phyloP scores from a whole-genome alignment of 176 grass and related monocot genomes.

The Panicum miliaceum region DNA sequence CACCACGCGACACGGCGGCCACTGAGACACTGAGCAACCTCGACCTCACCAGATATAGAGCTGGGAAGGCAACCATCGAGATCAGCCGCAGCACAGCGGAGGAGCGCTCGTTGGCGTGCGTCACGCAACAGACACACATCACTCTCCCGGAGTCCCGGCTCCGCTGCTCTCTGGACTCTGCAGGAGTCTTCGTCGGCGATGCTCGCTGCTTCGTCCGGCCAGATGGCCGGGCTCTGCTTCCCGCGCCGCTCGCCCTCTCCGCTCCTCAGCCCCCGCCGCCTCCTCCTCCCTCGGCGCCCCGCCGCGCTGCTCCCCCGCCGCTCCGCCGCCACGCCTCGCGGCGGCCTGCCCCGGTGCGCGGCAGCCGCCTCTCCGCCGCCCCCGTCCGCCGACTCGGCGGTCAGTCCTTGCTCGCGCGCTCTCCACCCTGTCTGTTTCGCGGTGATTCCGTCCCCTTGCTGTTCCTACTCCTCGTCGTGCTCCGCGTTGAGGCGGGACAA shows the following conservation, averaged over 20 bases:
- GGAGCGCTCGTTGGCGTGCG: too few relatives aligned
- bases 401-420: neutral
- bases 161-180: neutral
- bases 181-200: constrained; percentile 32
- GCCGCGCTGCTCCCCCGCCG: neutral
- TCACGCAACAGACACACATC: too few relatives aligned
- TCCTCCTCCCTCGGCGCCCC: constrained; percentile 5
- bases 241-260: constrained; percentile 22
- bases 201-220: constrained; percentile 15
- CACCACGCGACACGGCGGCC: neutral
- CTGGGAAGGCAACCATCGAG: neutral
- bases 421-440: neutral
- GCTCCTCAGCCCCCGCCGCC: neutral
- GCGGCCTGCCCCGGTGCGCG: neutral
- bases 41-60: neutral
- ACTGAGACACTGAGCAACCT: neutral
- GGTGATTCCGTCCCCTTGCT: neutral
- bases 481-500: neutral
- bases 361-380: neutral
- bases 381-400: constrained; percentile 23
- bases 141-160: neutral
- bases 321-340: neutral
- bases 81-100: neutral
- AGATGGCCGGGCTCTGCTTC: constrained; percentile 43
- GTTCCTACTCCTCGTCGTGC: neutral